These are phyloP conservation scores for Cordyceps fumosorosea DNA, from an alignment of 2,329 filamentous ascomycete genomes.

Conservation along the genomic window DNA sequence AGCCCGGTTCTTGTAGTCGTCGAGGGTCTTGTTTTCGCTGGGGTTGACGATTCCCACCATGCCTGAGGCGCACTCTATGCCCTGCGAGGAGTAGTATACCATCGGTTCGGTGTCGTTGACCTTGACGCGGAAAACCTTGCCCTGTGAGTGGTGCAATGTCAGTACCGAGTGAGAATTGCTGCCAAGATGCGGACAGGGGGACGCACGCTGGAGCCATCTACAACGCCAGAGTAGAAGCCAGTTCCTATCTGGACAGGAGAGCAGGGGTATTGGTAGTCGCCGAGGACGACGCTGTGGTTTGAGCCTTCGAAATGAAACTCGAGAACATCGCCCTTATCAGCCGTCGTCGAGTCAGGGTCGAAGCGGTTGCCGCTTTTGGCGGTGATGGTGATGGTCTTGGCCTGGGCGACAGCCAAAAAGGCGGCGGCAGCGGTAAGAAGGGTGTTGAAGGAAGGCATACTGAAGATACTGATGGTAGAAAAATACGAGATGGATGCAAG, in stretches of 20 bases:
- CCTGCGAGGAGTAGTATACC: slow-evolving; percentile 34
- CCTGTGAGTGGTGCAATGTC: slow-evolving; percentile 16
- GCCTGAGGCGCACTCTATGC: slow-evolving; percentile 29
- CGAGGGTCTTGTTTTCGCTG: slow-evolving; percentile 23
- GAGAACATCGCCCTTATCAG: slow-evolving; percentile 28
- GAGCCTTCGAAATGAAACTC: slow-evolving; percentile 31
- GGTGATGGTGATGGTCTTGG: slow-evolving; percentile 29
- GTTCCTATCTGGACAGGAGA: slow-evolving; percentile 24
- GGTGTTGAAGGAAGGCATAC: slow-evolving; percentile 25
- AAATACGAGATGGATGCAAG: neutral
- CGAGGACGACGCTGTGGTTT: slow-evolving; percentile 33
- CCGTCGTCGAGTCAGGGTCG: slow-evolving; percentile 26
- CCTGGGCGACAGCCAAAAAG: slow-evolving; percentile 21
- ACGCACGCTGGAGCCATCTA: slow-evolving; percentile 25
- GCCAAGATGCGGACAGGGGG: neutral
- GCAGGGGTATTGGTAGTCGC: slow-evolving; percentile 30
- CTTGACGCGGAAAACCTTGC: slow-evolving; percentile 29
- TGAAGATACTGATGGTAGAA: neutral
- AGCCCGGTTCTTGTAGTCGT: slow-evolving; percentile 26
- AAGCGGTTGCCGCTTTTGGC: slow-evolving; percentile 28
- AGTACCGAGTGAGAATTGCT: neutral
- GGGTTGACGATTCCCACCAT: slow-evolving; percentile 36
- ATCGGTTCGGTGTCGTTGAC: slow-evolving; percentile 27
- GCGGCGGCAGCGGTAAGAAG: slow-evolving; percentile 19
- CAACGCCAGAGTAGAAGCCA: slow-evolving; percentile 34